Evolutionary conservation across 768 basidiomycete species (phyloP).

Genomic region (Naganishia randhawae): DNA sequence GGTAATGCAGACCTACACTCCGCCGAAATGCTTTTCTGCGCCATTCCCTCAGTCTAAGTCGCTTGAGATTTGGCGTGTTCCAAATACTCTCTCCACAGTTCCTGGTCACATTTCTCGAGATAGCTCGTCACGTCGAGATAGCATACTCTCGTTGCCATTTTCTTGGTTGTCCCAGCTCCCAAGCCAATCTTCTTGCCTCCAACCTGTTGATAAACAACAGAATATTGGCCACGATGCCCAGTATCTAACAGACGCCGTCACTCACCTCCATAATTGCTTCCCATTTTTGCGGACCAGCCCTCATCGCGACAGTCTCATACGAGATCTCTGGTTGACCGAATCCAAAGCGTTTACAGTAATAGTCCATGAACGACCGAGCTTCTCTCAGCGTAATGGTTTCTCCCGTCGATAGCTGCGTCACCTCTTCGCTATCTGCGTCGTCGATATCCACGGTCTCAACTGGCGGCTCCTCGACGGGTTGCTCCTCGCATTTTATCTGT

Average conservation of each 20-base stretch:
- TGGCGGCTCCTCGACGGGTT: not conserved
- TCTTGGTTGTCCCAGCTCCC: slow-evolving; percentile 67
- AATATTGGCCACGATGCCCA: not conserved
- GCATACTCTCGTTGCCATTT: slow-evolving; percentile 65
- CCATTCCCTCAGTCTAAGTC: slow-evolving; percentile 45
- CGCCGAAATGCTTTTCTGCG: not conserved
- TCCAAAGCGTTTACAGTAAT: slow-evolving; percentile 75
- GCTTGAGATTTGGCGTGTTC: slow-evolving; percentile 53
- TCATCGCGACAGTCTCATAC: slow-evolving; percentile 45
- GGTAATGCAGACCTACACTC: too few relatives aligned
- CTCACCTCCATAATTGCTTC: slow-evolving; percentile 61
- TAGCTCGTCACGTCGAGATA: slow-evolving; percentile 86
- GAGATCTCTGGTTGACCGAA: slow-evolving; percentile 71
- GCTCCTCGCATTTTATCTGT: slow-evolving; percentile 30
- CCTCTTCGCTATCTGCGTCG: slow-evolving; percentile 16
- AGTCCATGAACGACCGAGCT: slow-evolving; percentile 88
- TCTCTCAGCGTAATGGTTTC: slow-evolving; percentile 64
- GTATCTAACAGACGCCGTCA: slow-evolving; percentile 33
- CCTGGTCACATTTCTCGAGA: slow-evolving; percentile 75
- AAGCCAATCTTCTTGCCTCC: slow-evolving; percentile 76
- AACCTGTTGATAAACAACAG: slow-evolving; percentile 50
- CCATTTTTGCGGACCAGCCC: slow-evolving; percentile 54
- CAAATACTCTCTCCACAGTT: slow-evolving; percentile 71
- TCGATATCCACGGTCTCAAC: slow-evolving; percentile 51
- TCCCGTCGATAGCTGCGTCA: slow-evolving; percentile 56